A percentile compares a stretch with the other conserved stretches of the same genome.
Evolutionary conservation across 2,329 filamentous ascomycete genomes (phyloP).

Genomic region (Venturia aucupariae): DNA sequence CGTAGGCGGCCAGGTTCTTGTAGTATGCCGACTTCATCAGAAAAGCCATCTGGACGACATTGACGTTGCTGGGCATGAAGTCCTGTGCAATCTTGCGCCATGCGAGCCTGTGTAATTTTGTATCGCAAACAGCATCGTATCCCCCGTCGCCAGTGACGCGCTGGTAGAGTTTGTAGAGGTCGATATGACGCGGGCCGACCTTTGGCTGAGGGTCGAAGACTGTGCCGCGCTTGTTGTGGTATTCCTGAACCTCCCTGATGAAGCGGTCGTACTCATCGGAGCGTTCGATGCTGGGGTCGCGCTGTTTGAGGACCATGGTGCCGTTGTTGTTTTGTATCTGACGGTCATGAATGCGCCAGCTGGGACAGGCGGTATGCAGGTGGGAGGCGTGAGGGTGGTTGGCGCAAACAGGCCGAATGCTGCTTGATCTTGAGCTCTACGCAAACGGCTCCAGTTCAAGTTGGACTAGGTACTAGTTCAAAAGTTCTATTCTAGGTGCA

Average conservation of each 20-base stretch:
- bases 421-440: no score
- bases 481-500: no score
- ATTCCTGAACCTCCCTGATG: constrained; percentile 61
- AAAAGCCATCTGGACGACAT: constrained; percentile 77
- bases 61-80: constrained; percentile 63
- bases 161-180: constrained; percentile 70
- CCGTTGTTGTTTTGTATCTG: constrained; percentile 16
- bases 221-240: constrained; percentile 68
- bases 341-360: not conserved
- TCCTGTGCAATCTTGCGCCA: constrained; percentile 74
- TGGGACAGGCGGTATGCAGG: not conserved
- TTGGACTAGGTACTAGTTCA: no score
- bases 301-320: constrained; percentile 37
- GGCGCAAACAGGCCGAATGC: not conserved
- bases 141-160: constrained; percentile 68
- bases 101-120: constrained; percentile 67
- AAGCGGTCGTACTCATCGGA: constrained; percentile 67
- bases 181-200: constrained; percentile 65
- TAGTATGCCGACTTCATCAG: constrained; percentile 82
- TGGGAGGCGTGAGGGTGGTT: not conserved
- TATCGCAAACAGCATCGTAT: constrained; percentile 66
- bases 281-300: constrained; percentile 39
- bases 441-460: no score
- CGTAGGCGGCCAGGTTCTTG: constrained; percentile 80
- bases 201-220: constrained; percentile 71